Evolutionary conservation across 257 asterid species (phyloP).

Genomic region (Prunella vulgaris): DNA sequence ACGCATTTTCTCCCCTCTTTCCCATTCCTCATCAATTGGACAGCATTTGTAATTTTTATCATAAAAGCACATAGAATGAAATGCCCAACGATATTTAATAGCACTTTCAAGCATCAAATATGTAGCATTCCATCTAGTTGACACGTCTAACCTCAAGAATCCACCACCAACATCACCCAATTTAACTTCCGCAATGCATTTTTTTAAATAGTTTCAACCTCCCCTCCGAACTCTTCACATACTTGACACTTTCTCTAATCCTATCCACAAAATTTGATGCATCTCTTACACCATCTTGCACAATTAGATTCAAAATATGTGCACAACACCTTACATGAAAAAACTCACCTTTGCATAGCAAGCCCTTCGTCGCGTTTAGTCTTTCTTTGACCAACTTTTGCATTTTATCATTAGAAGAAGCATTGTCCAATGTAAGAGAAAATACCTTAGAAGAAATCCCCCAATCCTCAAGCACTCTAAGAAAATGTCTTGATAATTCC

Average conservation of each 20-base stretch:
- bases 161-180: neutral
- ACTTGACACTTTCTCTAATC: neutral
- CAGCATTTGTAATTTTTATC: too few relatives aligned
- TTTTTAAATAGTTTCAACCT: neutral
- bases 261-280: neutral
- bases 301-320: neutral
- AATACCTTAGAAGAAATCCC: too few relatives aligned
- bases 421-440: neutral
- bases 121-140: too few relatives aligned
- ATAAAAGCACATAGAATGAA: too few relatives aligned
- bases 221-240: neutral
- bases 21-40: too few relatives aligned
- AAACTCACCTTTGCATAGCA: neutral
- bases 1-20: too few relatives aligned
- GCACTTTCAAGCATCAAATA: too few relatives aligned
- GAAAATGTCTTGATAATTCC: too few relatives aligned
- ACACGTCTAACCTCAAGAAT: too few relatives aligned
- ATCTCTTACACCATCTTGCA: neutral
- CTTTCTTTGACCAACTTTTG: neutral
- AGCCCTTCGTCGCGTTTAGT: neutral
- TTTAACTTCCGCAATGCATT: neutral
- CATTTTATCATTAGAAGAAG: neutral
- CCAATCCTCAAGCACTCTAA: too few relatives aligned
- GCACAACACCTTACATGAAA: neutral
- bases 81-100: too few relatives aligned